A percentile compares a stretch with the other conserved stretches of the same genome.
Evolutionary conservation across 176 grass and related monocot genomes (phyloP).

Genomic region (Raddia distichophylla): DNA sequence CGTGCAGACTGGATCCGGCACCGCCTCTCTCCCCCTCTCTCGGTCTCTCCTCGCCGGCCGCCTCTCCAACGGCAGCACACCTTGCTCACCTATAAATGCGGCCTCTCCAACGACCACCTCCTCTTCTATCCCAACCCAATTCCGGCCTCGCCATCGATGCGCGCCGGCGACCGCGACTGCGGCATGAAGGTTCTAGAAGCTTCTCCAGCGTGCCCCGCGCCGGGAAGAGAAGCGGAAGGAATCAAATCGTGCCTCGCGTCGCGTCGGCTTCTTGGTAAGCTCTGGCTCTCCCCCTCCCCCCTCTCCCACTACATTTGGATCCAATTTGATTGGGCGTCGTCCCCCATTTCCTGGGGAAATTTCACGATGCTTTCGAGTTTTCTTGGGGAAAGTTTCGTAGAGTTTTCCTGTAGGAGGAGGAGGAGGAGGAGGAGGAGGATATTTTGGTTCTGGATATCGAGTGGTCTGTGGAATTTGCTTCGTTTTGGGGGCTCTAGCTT

Average conservation of each 20-base stretch:
- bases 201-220: background rate
- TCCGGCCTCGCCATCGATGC: conserved; percentile 2
- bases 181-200: conserved; percentile 21
- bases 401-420: background rate
- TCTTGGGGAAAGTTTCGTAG: background rate
- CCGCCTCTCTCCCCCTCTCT: too few relatives aligned
- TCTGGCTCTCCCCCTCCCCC: background rate
- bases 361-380: background rate
- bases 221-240: background rate
- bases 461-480: background rate
- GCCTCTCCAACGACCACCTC: background rate
- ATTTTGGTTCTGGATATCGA: background rate
- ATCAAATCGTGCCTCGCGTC: conserved; percentile 5
- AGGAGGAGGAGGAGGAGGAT: background rate
- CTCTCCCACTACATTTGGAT: background rate
- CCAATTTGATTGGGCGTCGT: conserved; percentile 15
- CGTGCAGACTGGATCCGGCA: too few relatives aligned
- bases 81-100: too few relatives aligned
- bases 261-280: background rate
- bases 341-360: conserved; percentile 5
- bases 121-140: conserved; percentile 13
- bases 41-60: too few relatives aligned
- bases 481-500: background rate
- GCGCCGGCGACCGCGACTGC: conserved; percentile 28
- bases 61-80: too few relatives aligned